phyloP scores from a whole-genome alignment of 2,329 filamentous ascomycete species.

The Fusarium sp. region DNA sequence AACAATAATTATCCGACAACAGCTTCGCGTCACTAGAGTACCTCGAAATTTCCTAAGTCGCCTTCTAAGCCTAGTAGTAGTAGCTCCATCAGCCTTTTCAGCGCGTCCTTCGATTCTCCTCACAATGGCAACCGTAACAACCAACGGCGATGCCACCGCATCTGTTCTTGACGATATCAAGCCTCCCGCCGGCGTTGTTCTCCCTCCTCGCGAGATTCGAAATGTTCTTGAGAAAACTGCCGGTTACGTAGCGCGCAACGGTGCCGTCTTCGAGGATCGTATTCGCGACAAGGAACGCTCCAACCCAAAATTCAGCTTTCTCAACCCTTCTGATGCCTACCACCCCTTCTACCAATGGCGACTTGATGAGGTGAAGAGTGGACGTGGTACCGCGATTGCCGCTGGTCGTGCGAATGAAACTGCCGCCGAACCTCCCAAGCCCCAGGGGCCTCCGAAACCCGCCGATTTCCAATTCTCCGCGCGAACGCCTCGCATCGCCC shows the following conservation, averaged over 20 bases:
- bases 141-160: conserved; percentile 66
- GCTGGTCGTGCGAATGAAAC: conserved; percentile 79
- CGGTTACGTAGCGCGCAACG: conserved; percentile 83
- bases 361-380: conserved; percentile 84
- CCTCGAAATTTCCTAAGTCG: conserved; percentile 46
- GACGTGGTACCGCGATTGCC: conserved; percentile 81
- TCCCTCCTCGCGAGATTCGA: conserved; percentile 91
- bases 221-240: conserved; percentile 91
- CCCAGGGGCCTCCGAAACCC: conserved; percentile 85
- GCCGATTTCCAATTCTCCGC: conserved; percentile 93
- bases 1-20: conserved; percentile 27
- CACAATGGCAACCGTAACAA: conserved; percentile 52
- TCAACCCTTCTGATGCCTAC: conserved; percentile 84
- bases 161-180: conserved; percentile 74
- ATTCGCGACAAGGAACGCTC: conserved; percentile 86
- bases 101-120: conserved; percentile 12
- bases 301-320: conserved; percentile 93
- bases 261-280: conserved; percentile 79
- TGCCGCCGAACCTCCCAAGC: conserved; percentile 68
- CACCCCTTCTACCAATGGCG: conserved; percentile 92
- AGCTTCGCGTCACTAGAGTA: conserved; percentile 40
- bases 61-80: not conserved
- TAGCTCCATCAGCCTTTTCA: conserved; percentile 26
- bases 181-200: conserved; percentile 83
- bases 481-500: conserved; percentile 96